phyloP scores from a whole-genome alignment of 2,329 filamentous ascomycete genomes.

The Alternaria novae-zelandiae region DNA sequence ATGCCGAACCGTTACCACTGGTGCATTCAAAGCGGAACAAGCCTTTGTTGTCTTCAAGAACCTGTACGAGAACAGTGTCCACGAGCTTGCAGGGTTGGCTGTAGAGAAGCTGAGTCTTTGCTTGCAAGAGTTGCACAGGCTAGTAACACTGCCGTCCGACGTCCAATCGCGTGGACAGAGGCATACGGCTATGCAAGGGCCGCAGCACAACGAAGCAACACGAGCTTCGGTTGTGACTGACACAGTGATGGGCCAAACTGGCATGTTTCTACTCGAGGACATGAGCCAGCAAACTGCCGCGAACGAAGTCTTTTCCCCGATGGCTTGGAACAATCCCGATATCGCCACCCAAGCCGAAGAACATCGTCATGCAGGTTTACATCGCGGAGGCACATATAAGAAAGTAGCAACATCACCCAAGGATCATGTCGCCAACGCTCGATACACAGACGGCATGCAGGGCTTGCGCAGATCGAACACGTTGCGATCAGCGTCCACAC shows the following conservation, averaged over 20 bases:
- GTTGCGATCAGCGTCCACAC: slow-evolving; percentile 24
- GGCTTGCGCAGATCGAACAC: slow-evolving; percentile 12
- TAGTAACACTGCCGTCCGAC: slow-evolving; percentile 12
- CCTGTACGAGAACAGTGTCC: slow-evolving; percentile 51
- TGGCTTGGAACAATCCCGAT: slow-evolving; percentile 32
- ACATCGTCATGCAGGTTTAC: slow-evolving; percentile 18
- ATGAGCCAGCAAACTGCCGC: slow-evolving; percentile 50
- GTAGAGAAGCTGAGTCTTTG: slow-evolving; percentile 49
- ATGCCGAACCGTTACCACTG: slow-evolving; percentile 39
- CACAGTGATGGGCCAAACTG: slow-evolving; percentile 55
- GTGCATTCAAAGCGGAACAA: slow-evolving; percentile 45
- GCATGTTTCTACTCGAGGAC: slow-evolving; percentile 57
- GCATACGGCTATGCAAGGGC: slow-evolving; percentile 13
- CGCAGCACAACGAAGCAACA: slow-evolving; percentile 19
- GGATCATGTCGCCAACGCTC: slow-evolving; percentile 11
- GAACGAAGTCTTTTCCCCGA: slow-evolving; percentile 42
- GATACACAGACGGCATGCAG: slow-evolving; percentile 26
- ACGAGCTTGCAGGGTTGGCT: slow-evolving; percentile 55
- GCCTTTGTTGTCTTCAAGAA: slow-evolving; percentile 53
- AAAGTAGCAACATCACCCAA: background rate
- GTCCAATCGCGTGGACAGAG: slow-evolving; percentile 8
- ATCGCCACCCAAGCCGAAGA: background rate
- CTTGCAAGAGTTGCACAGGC: slow-evolving; percentile 26
- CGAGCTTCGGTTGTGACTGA: slow-evolving; percentile 30
- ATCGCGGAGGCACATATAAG: background rate